Evolutionary conservation across 2,329 filamentous ascomycete species (phyloP), one percentile per base, ranked within the genome.

Genomic region (Fusarium verrucosum): DNA sequence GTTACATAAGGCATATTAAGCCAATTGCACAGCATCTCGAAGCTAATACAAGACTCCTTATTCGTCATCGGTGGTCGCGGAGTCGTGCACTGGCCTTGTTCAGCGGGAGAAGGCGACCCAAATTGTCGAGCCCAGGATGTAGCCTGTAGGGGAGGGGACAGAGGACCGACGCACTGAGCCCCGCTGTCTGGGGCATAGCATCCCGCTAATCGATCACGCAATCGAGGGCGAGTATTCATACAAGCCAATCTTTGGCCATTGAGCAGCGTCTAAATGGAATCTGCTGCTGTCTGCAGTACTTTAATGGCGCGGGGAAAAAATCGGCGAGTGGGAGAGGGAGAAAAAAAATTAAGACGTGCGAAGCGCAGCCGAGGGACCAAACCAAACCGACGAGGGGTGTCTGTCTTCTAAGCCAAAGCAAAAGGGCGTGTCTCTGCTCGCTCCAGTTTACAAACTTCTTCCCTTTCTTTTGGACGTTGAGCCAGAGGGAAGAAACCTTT

Each of bases 181-280:
- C 68, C 69, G 69, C 69, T 53, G 69, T 69, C 69, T 65, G 69
- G 69, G 69, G 69, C 69, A 63, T 70, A 69, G 62, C 65, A 69
- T 70, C 66, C 69, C 69, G 68, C 69, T 71, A 72, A 72, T 70
- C 70, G 70, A 72, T 72, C 70, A 72, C 70, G 70, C 70, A 72
- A 72, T 72, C 66, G 62, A 65, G 60, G 67, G 60, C 65, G 55
- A 72, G 62, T 66, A 72, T 72, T 71, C 68, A 68, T 66, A 68
- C 69, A 72, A 71, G 69, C 66, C 62, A 55, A 56, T 61, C 50
- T 46, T 56, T 52, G 57, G 62, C 50, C 53, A 58, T 65, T 62
- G 41, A 49, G 51, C 52, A 41, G 65, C 43, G 23, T 59, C 47
- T 70, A 56, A 57, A 68, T 59, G 57, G 45, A 49, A 64, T 63